Conservation (phyloP, 306 rosid genomes). For the Benincasa hispida region DNA sequence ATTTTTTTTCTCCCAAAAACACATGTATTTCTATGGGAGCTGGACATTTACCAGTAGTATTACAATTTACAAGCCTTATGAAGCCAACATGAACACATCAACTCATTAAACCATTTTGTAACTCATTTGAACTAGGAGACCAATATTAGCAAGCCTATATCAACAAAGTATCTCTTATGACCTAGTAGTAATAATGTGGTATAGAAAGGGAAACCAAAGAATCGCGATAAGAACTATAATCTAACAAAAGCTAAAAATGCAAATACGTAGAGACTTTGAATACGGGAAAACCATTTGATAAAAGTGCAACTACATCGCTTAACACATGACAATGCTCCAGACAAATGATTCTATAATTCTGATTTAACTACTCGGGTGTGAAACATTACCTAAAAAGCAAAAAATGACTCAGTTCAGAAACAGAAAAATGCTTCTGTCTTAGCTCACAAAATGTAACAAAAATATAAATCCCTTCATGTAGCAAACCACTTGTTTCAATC, state of each 20-base stretch:
- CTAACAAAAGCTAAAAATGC: background rate
- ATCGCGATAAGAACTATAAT: background rate
- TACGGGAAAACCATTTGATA: background rate
- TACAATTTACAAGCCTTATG: too few species aligned
- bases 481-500: background rate
- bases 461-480: background rate
- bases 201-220: background rate
- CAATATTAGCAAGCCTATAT: too few species aligned
- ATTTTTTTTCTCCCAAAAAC: too few species aligned
- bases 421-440: slow-evolving; percentile 5
- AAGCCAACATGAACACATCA: too few species aligned
- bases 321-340: background rate
- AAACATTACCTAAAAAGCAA: slow-evolving; percentile 16
- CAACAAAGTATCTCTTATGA: background rate
- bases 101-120: too few species aligned
- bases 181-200: background rate
- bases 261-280: background rate
- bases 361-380: background rate
- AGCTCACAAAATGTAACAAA: slow-evolving; percentile 6
- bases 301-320: background rate
- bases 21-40: too few species aligned
- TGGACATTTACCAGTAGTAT: too few species aligned
- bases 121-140: background rate
- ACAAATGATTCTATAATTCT: background rate
- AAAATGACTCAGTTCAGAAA: slow-evolving; percentile 7